A percentile compares a stretch with the other conserved stretches of the same genome.
Conservation (phyloP, 257 asterid genomes). For the Buddleja alternifolia region DNA sequence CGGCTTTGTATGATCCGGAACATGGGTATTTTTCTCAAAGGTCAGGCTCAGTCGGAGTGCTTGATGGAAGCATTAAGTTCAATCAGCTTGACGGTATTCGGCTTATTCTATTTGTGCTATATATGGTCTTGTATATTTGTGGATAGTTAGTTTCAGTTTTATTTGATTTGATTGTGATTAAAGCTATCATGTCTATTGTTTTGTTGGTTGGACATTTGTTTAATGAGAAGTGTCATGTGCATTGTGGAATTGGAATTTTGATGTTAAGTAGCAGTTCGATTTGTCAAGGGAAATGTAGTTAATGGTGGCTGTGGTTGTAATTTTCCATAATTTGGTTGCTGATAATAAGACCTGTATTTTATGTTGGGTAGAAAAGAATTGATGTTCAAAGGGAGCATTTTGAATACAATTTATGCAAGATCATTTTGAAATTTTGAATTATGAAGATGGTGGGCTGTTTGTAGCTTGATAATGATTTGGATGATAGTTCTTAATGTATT, state of each 20-base stretch:
- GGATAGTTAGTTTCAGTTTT: background rate
- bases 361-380: background rate
- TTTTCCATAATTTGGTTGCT: background rate
- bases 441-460: background rate
- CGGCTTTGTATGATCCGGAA: slow-evolving; percentile 78
- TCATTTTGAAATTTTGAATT: background rate
- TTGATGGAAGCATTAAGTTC: slow-evolving; percentile 83
- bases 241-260: background rate
- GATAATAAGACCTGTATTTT: background rate
- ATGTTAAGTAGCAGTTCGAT: slow-evolving; percentile 4
- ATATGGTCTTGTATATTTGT: slow-evolving; percentile 1
- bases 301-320: background rate
- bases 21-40: slow-evolving; percentile 88
- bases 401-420: background rate
- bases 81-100: slow-evolving; percentile 70
- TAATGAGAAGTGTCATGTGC: background rate
- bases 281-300: background rate
- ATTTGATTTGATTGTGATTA: slow-evolving; percentile 3
- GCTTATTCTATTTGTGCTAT: slow-evolving; percentile 13
- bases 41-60: slow-evolving; percentile 88
- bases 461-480: slow-evolving; percentile 18
- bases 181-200: slow-evolving; percentile 1
- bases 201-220: background rate
- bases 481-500: background rate
- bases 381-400: background rate